These are phyloP conservation scores for Kuraishia ogatae DNA, from an alignment of 805 yeast species.

Conservation along the genomic window DNA sequence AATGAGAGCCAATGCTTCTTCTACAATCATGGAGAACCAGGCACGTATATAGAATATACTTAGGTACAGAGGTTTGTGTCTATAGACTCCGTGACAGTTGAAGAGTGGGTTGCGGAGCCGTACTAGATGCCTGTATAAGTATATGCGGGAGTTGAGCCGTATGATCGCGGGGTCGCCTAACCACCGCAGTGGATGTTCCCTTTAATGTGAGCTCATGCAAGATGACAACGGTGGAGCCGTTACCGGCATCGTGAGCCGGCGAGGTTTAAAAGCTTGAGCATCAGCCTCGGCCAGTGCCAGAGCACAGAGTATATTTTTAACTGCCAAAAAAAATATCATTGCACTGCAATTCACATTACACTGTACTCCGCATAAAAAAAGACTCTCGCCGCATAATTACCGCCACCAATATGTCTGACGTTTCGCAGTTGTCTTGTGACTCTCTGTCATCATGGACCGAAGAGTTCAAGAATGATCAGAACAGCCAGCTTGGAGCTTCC, in stretches of 20 bases:
- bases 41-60: too few relatives aligned
- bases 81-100: too few relatives aligned
- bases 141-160: background rate
- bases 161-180: background rate
- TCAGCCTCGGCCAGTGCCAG: background rate
- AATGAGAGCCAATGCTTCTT: too few relatives aligned
- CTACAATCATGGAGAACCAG: too few relatives aligned
- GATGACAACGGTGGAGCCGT: background rate
- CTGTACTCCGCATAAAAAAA: too few relatives aligned
- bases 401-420: background rate
- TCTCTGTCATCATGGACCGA: conserved; percentile 17
- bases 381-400: background rate
- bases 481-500: conserved; percentile 22
- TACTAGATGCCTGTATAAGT: background rate
- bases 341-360: too few relatives aligned
- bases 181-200: background rate
- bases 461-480: conserved; percentile 16
- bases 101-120: background rate
- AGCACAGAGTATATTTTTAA: background rate
- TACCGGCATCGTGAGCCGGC: background rate
- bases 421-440: background rate
- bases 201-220: background rate
- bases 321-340: too few relatives aligned
- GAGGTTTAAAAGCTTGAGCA: background rate
- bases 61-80: too few relatives aligned